Evolutionary conservation across 2,329 filamentous ascomycete genomes (phyloP), one percentile per base, ranked within the genome.

Genomic region (Fusarium sp.): DNA sequence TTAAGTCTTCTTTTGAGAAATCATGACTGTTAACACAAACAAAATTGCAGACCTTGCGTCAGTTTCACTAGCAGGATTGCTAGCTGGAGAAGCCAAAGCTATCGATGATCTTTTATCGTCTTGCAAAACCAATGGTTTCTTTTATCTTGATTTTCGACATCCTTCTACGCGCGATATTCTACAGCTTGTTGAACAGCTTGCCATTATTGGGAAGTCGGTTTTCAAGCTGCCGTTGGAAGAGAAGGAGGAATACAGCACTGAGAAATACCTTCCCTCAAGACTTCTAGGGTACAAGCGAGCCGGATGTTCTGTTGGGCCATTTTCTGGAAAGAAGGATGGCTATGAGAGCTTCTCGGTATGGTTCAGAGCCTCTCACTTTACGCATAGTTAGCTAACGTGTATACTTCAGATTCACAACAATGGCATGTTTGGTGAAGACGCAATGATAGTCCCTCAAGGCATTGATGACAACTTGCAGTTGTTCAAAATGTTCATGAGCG

Each of bases 321-420:
- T 60, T 18, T 43, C 57, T 11, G 57, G 57, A 20, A 60, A 60
- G 26, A 60, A 60, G 28, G 49, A 60, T 42, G 57, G 57, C 21
- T 60, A 60, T 39, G 57, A 60, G 37, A 60, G 57, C 21, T 60
- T 60, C 23, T 60, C 57, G 29, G 57, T 60, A 18, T 16, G 42
- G 9, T 18, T 37, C 33, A n/a, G 3, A 10, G 7, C 10, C 13
- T 15, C 6, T 18, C 16, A n/a, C 9, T 5, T 8, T 20, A 6
- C 6, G n/a, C 2, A 12, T 13, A 3, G 18, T 15, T 6, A 46
- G 6, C 23, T 39, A 18, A 37, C 10, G 9, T 18, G 12, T 11
- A n/a, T n/a, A 16, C 3, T 35, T 20, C 8, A 54, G 50, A 54
- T 54, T 26, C 50, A 54, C 29, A 54, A 54, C 21, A 54, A 54